Evolutionary conservation across 179 eudicot genomes (phyloP).

Genomic region (Gypsophila paniculata): DNA sequence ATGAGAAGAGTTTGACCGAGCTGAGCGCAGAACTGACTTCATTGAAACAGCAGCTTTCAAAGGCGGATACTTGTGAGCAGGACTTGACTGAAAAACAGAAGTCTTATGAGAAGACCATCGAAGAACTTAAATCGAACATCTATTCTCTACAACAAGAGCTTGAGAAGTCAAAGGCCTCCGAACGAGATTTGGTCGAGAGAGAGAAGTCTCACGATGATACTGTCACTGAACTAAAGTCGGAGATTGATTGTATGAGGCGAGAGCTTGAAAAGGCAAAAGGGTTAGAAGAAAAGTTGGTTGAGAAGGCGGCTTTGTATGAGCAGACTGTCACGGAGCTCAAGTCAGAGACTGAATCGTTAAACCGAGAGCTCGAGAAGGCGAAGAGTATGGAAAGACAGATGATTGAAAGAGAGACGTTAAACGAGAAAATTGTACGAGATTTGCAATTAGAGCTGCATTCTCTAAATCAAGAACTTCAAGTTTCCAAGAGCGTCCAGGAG

Average conservation of each 20-base stretch:
- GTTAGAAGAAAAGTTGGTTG: constrained; percentile 20
- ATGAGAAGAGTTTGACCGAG: constrained; percentile 31
- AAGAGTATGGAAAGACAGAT: constrained; percentile 19
- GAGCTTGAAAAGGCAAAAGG: constrained; percentile 27
- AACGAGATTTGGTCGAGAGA: constrained; percentile 25
- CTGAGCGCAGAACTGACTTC: constrained; percentile 28
- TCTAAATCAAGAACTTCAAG: constrained; percentile 53
- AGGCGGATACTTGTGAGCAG: constrained; percentile 11
- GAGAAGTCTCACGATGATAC: constrained; percentile 23
- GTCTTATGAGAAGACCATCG: constrained; percentile 21
- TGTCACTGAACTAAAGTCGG: constrained; percentile 25
- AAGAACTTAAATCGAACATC: constrained; percentile 29
- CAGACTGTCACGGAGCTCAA: constrained; percentile 28
- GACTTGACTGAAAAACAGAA: constrained; percentile 14
- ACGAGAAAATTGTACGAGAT: constrained; percentile 21
- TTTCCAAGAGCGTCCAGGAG: constrained; percentile 42
- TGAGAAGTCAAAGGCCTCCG: constrained; percentile 23
- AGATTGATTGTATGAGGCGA: constrained; percentile 18
- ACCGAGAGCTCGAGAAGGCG: constrained; percentile 27
- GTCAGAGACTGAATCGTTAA: constrained; percentile 19
- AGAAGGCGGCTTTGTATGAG: constrained; percentile 24
- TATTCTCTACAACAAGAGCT: constrained; percentile 26
- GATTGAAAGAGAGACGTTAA: constrained; percentile 24
- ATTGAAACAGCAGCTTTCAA: constrained; percentile 26
- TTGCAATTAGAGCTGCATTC: constrained; percentile 30